Evolutionary conservation across 2,329 filamentous ascomycete species (phyloP), one percentile per base, ranked within the genome.

Genomic region (Uncinocarpus reesii): DNA sequence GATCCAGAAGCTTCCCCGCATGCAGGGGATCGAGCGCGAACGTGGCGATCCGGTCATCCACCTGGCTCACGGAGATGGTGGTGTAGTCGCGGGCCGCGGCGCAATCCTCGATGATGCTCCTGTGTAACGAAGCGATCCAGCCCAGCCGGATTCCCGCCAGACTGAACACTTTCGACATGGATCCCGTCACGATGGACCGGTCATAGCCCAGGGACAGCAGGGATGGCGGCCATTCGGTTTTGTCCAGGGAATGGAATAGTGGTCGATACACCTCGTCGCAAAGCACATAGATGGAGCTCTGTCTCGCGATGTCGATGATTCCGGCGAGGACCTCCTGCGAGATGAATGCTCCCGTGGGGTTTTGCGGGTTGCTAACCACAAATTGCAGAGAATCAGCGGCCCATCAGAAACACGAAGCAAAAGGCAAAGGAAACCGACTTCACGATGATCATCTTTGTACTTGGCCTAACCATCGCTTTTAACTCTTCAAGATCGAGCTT

Each of bases 231-330:
- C 76, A 75, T 21, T 74, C 72, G 1, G 3, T 29, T 26, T 65
- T 56, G 49, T 76, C 71, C 36, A 41, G 4, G 24, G 76, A 76
- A 63, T 93, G 86, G 70, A 88, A 93, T 2, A 94, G 71, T 0
- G 87, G 88, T 1, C 84, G 76, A 64, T 92, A 94, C 20, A 92
- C 87, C 66, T 94, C 86, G 58, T 93, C 86, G 4, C 77, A 77
- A 50, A 89, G 70, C 44, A 94, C 69, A 41, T 76, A 78, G 47
- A 92, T 80, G 47, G 75, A 71, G 32, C 77, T 73, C 34, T 76
- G 67, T 47, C 72, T 68, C 2, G 85, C 84, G 48, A 90, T 66
- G 2, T 76, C 71, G 34, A 86, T 69, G 52, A 92, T 74, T 4
- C 74, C 58, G 45, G 77, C 63, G 1, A 93, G 71, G 8, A 78